Evolutionary conservation across 2,329 filamentous ascomycete species (phyloP).

Genomic region (Bipolaris gigantea): DNA sequence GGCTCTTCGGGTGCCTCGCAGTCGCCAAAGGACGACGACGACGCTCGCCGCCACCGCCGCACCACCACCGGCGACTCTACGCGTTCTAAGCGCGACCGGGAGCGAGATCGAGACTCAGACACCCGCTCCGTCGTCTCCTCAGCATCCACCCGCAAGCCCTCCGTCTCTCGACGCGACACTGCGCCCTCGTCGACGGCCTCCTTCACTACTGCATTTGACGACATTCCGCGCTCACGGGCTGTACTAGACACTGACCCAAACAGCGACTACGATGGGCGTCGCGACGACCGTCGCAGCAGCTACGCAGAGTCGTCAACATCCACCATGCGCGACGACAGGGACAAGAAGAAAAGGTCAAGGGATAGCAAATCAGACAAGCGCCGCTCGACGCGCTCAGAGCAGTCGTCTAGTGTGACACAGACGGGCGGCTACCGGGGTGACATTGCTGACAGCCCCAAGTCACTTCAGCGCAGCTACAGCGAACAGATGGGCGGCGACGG

Average conservation of each 20-base stretch:
- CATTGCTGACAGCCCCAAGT: slow-evolving; percentile 35
- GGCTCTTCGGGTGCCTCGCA: slow-evolving; percentile 36
- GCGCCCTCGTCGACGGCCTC: slow-evolving; percentile 41
- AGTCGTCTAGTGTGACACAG: slow-evolving; percentile 30
- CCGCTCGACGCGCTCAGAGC: slow-evolving; percentile 36
- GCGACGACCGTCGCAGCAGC: slow-evolving; percentile 36
- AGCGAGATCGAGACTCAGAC: slow-evolving; percentile 26
- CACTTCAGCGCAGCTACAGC: slow-evolving; percentile 30
- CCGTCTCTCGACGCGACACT: slow-evolving; percentile 34
- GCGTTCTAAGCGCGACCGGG: slow-evolving; percentile 38
- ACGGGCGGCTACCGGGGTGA: slow-evolving; percentile 36
- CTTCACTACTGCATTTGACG: slow-evolving; percentile 46
- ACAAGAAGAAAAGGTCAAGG: slow-evolving; percentile 31
- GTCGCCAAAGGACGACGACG: slow-evolving; percentile 34
- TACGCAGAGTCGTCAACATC: slow-evolving; percentile 35
- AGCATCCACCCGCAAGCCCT: slow-evolving; percentile 38
- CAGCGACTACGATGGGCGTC: slow-evolving; percentile 32
- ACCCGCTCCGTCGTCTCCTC: slow-evolving; percentile 42
- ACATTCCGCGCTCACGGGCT: slow-evolving; percentile 27
- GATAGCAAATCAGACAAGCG: slow-evolving; percentile 30
- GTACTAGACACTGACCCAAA: slow-evolving; percentile 16
- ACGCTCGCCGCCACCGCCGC: slow-evolving; percentile 28
- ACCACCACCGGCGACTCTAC: slow-evolving; percentile 29
- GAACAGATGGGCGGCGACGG: slow-evolving; percentile 35
- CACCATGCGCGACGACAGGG: slow-evolving; percentile 35